A percentile compares a stretch with the other conserved stretches of the same genome.
Evolutionary conservation across 2,329 filamentous ascomycete genomes (phyloP).

Genomic region (Aureobasidium uvarum): DNA sequence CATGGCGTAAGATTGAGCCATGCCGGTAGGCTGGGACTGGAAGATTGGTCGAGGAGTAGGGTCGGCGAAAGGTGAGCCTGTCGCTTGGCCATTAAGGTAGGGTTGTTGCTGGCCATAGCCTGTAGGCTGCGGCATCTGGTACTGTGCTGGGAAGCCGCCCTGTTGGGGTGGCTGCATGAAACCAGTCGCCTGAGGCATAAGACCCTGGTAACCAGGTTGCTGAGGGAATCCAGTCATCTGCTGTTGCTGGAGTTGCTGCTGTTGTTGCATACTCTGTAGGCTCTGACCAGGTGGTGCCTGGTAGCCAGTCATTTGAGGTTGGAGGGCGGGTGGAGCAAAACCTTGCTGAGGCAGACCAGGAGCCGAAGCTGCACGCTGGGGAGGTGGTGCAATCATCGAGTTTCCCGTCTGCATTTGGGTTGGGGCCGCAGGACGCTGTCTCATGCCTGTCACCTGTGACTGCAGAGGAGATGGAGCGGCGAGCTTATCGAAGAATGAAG

Average conservation of each 20-base stretch:
- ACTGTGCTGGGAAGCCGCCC: conserved; percentile 31
- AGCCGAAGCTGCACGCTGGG: conserved; percentile 78
- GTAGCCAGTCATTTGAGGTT: conserved; percentile 80
- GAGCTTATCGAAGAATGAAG: conserved; percentile 53
- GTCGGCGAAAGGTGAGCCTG: conserved; percentile 55
- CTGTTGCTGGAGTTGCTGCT: conserved; percentile 38
- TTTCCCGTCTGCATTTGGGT: conserved; percentile 40
- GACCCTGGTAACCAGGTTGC: conserved; percentile 39
- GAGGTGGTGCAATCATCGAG: conserved; percentile 72
- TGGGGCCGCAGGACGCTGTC: conserved; percentile 27
- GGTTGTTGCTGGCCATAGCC: conserved; percentile 49
- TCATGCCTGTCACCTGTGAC: conserved; percentile 41
- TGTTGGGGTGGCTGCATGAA: conserved; percentile 48
- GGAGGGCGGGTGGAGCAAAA: conserved; percentile 71
- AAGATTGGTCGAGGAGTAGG: conserved; percentile 48
- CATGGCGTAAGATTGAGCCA: conserved; percentile 41
- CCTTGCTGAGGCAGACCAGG: conserved; percentile 64
- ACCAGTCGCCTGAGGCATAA: conserved; percentile 44
- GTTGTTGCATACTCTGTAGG: conserved; percentile 62
- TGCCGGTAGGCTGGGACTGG: conserved; percentile 42
- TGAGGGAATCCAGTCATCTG: conserved; percentile 44
- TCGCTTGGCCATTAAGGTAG: conserved; percentile 49
- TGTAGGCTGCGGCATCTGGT: conserved; percentile 39
- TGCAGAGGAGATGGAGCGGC: conserved; percentile 37
- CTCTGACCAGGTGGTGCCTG: conserved; percentile 67